phyloP scores from a whole-genome alignment of 345 rosid species.

The thale cress (Arabidopsis thaliana) region TAIR10.1 NC_003075.7:16316501-16317000 shows the following conservation, averaged over 20 bases:
- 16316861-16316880: conserved; percentile 61
- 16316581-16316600: neutral
- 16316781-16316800: neutral
- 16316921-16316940: neutral
- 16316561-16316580: neutral
- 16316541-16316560: conserved; percentile 58
- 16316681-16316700: conserved; percentile 79
- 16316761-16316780: neutral
- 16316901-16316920: neutral
- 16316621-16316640: neutral
- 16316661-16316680: conserved; percentile 47
- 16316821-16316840: conserved; percentile 60
- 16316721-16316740: conserved; percentile 55
- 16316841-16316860: conserved; percentile 77
- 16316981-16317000: conserved; percentile 77
- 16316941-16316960: neutral
- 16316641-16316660: conserved; percentile 56
- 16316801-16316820: conserved; percentile 60
- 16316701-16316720: conserved; percentile 58
- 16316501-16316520: conserved; percentile 46
- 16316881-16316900: conserved; percentile 68
- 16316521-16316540: conserved; percentile 59
- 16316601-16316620: neutral
- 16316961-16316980: conserved; percentile 61
- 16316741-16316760: neutral